Percentiles rank a stretch among this genome's conserved stretches.
Evolutionary conservation across 2,329 filamentous ascomycete species (phyloP).

Genomic region (Paraconiothyrium sp.): DNA sequence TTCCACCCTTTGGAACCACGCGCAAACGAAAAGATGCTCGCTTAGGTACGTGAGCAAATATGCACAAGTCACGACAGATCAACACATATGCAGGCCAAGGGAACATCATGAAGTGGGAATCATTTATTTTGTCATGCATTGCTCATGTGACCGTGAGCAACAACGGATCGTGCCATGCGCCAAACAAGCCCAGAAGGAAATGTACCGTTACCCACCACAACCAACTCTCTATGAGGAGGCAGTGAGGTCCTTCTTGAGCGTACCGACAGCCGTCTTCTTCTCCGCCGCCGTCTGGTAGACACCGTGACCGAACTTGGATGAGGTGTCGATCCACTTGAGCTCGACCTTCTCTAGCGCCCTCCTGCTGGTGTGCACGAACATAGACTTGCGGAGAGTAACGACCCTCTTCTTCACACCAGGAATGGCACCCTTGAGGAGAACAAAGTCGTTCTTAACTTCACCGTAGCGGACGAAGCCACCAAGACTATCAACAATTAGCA

Average conservation of each 20-base stretch:
- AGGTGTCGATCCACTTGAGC: slow-evolving; percentile 99
- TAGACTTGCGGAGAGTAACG: slow-evolving; percentile 98
- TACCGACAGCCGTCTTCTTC: slow-evolving; percentile 98
- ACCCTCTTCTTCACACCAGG: slow-evolving; percentile 99
- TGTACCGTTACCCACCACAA: slow-evolving; percentile 39
- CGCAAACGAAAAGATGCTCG: no score
- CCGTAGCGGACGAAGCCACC: slow-evolving; percentile 99
- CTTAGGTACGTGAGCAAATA: no score
- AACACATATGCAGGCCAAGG: not conserved
- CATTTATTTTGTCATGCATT: slow-evolving; percentile 48
- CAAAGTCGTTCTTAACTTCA: slow-evolving; percentile 99
- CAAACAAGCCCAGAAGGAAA: slow-evolving; percentile 49
- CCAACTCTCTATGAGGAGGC: slow-evolving; percentile 60
- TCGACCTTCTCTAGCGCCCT: slow-evolving; percentile 98
- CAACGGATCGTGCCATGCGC: slow-evolving; percentile 50
- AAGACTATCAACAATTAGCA: slow-evolving; percentile 70
- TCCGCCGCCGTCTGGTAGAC: slow-evolving; percentile 98
- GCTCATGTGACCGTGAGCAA: slow-evolving; percentile 42
- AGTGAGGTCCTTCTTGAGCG: slow-evolving; percentile 96
- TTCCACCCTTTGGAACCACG: no score
- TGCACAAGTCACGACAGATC: not conserved
- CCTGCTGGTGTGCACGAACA: slow-evolving; percentile 96
- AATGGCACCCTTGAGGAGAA: slow-evolving; percentile 97
- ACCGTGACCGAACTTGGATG: slow-evolving; percentile 99
- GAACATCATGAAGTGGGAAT: slow-evolving; percentile 46